phyloP scores from a whole-genome alignment of 2,329 filamentous ascomycete genomes.

The Cucurbitaria berberidis region DNA sequence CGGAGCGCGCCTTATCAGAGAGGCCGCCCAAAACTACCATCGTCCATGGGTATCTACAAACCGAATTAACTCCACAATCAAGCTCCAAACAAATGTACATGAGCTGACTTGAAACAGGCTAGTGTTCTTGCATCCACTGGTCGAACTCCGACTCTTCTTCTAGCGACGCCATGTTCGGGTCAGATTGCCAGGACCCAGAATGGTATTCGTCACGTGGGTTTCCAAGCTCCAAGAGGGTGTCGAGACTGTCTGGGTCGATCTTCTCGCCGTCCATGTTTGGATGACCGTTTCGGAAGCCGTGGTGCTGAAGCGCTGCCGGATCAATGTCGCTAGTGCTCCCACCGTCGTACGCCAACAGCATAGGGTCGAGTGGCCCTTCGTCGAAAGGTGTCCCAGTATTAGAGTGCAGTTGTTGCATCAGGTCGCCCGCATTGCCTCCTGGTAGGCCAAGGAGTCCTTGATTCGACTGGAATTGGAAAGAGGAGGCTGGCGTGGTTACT shows the following conservation, averaged over 20 bases:
- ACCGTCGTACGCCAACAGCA: slow-evolving; percentile 50
- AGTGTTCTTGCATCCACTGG: slow-evolving; percentile 52
- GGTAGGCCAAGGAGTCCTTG: slow-evolving; percentile 47
- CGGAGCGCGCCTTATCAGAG: not conserved
- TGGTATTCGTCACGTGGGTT: slow-evolving; percentile 34
- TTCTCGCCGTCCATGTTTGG: slow-evolving; percentile 40
- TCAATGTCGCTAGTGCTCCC: slow-evolving; percentile 29
- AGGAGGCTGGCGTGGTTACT: slow-evolving; percentile 37
- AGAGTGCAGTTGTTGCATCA: slow-evolving; percentile 43
- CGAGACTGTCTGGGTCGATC: slow-evolving; percentile 35
- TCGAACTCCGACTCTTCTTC: slow-evolving; percentile 55
- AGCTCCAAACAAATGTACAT: slow-evolving; percentile 1
- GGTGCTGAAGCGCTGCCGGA: slow-evolving; percentile 25
- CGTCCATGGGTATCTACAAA: not conserved
- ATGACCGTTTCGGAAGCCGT: slow-evolving; percentile 40
- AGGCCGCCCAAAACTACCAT: not conserved
- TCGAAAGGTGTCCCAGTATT: slow-evolving; percentile 39
- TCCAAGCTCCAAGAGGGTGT: slow-evolving; percentile 33
- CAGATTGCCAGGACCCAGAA: slow-evolving; percentile 46
- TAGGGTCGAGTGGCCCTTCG: slow-evolving; percentile 48
- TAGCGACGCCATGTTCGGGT: slow-evolving; percentile 43
- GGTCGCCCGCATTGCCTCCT: slow-evolving; percentile 48
- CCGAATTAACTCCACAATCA: not conserved
- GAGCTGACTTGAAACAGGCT: slow-evolving; percentile 5
- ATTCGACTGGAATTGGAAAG: slow-evolving; percentile 40